phyloP scores from a whole-genome alignment of 1,284 basidiomycete genomes.

The Dichomitus squalens region DNA sequence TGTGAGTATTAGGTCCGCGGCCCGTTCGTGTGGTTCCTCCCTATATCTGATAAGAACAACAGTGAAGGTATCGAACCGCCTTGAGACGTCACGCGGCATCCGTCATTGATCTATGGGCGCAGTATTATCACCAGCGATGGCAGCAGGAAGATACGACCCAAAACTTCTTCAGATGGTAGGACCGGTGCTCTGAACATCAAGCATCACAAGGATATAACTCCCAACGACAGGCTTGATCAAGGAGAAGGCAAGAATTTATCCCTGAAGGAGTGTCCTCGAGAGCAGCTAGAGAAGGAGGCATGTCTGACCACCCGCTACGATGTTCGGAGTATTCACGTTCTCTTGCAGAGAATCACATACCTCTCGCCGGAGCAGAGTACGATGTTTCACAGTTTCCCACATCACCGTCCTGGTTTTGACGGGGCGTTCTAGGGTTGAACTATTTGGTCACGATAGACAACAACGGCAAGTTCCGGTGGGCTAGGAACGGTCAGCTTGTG shows the following conservation, averaged over 20 bases:
- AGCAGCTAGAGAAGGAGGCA: constrained; percentile 70
- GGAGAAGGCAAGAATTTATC: constrained; percentile 70
- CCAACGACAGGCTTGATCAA: constrained; percentile 78
- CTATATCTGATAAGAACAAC: no score
- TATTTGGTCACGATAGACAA: constrained; percentile 68
- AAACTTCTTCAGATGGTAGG: constrained; percentile 73
- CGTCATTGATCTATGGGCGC: constrained; percentile 14
- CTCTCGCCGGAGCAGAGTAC: constrained; percentile 68
- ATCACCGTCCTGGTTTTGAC: neutral
- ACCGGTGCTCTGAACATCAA: neutral
- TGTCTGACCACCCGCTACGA: neutral
- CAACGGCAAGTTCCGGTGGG: constrained; percentile 74
- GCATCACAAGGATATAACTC: neutral
- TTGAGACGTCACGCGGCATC: neutral
- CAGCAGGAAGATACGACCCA: constrained; percentile 61
- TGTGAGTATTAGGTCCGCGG: constrained; percentile 42
- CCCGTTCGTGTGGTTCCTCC: no score
- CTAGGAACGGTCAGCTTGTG: constrained; percentile 61
- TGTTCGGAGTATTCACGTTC: neutral
- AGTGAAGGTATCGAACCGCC: constrained; percentile 26
- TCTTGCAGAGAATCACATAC: constrained; percentile 49
- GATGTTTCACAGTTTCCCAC: constrained; percentile 5
- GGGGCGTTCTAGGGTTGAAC: constrained; percentile 50
- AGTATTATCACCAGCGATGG: constrained; percentile 70
- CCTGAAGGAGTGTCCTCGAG: constrained; percentile 65